These are phyloP conservation scores for Mycosarcoma maydis DNA, from an alignment of 1,284 basidiomycete genomes.

Conservation along the genomic window DNA sequence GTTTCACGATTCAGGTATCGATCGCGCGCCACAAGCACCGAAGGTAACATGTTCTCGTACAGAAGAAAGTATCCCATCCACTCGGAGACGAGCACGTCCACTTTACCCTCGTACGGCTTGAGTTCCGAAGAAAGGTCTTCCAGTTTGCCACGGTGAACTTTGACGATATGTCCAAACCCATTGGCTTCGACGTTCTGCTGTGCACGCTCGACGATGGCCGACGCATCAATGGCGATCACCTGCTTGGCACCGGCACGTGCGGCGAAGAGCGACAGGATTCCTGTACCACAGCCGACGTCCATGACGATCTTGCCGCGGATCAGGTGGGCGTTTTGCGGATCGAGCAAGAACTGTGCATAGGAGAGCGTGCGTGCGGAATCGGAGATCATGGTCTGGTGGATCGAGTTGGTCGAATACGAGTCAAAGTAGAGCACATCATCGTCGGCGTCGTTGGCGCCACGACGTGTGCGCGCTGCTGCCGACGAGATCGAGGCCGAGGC, in stretches of 20 bases:
- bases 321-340: slow-evolving; percentile 76
- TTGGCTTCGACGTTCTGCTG: slow-evolving; percentile 82
- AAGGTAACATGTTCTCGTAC: slow-evolving; percentile 98
- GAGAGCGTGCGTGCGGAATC: slow-evolving; percentile 92
- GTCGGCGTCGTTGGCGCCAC: slow-evolving; percentile 30
- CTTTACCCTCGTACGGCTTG: slow-evolving; percentile 74
- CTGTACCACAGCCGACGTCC: slow-evolving; percentile 78
- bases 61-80: slow-evolving; percentile 82
- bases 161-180: slow-evolving; percentile 77
- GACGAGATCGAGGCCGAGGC: slow-evolving; percentile 8
- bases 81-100: slow-evolving; percentile 93
- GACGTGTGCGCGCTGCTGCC: slow-evolving; percentile 6
- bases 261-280: slow-evolving; percentile 89
- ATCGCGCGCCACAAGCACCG: slow-evolving; percentile 86
- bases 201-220: slow-evolving; percentile 84
- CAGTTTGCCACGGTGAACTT: slow-evolving; percentile 85
- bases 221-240: slow-evolving; percentile 93
- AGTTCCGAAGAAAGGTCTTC: slow-evolving; percentile 80
- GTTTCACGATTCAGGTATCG: slow-evolving; percentile 75
- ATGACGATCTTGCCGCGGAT: slow-evolving; percentile 88
- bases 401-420: slow-evolving; percentile 87
- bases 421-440: slow-evolving; percentile 95
- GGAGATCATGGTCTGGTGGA: slow-evolving; percentile 74
- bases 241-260: slow-evolving; percentile 89
- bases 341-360: slow-evolving; percentile 88